phyloP scores from a whole-genome alignment of 768 basidiomycete species.

The Amanita thiersii region DNA sequence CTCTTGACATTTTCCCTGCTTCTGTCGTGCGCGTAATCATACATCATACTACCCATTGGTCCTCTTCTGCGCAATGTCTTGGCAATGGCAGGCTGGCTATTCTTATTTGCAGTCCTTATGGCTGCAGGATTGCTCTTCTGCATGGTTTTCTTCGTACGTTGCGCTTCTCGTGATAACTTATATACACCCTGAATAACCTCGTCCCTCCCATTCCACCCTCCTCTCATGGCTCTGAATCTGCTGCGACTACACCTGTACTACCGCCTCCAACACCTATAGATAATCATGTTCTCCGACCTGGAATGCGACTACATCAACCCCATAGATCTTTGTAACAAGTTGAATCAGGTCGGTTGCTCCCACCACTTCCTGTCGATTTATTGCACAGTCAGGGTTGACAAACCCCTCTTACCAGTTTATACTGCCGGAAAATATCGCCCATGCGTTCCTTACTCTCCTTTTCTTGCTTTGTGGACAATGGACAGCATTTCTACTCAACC shows the following conservation, averaged over 20 bases:
- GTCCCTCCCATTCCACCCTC: slow-evolving; percentile 1
- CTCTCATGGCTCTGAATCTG: background rate
- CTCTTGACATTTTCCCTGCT: slow-evolving; percentile 10
- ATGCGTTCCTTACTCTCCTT: slow-evolving; percentile 81
- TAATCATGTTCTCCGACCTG: slow-evolving; percentile 99
- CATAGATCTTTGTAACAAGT: slow-evolving; percentile 99
- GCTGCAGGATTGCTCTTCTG: slow-evolving; percentile 94
- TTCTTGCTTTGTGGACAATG: slow-evolving; percentile 97
- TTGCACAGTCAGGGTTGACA: background rate
- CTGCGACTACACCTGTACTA: background rate
- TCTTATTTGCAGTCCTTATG: slow-evolving; percentile 93
- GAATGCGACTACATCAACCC: slow-evolving; percentile 99
- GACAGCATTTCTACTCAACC: slow-evolving; percentile 86
- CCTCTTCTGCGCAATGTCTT: slow-evolving; percentile 8
- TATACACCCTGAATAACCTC: background rate
- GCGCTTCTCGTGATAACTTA: slow-evolving; percentile 26
- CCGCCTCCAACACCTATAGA: slow-evolving; percentile 38
- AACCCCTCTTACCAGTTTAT: slow-evolving; percentile 60
- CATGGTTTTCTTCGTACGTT: slow-evolving; percentile 92
- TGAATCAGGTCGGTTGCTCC: slow-evolving; percentile 67
- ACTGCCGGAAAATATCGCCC: slow-evolving; percentile 91
- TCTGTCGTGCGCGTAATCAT: slow-evolving; percentile 3
- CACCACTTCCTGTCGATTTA: too few species aligned
- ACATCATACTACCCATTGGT: background rate
- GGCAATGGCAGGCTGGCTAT: slow-evolving; percentile 73